Percentiles rank a stretch among this genome's conserved stretches.
These are phyloP conservation scores for Phytophthora sojae DNA, from an alignment of 352 stramenopile genomes.

Conservation along the genomic window DNA sequence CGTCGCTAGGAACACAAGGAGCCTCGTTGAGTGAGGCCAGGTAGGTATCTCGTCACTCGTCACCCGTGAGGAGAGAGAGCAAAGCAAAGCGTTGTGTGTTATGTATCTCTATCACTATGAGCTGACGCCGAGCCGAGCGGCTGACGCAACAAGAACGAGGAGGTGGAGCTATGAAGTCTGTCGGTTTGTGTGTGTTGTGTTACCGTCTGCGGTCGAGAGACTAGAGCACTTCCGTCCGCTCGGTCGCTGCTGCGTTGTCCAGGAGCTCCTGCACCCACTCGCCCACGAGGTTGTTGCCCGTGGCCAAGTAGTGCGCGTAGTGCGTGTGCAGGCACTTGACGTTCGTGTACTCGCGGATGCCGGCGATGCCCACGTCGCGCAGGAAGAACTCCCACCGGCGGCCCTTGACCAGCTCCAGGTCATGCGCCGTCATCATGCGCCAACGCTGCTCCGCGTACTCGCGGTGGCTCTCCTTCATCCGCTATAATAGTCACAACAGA, in stretches of 20 bases:
- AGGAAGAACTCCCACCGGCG: conserved; percentile 54
- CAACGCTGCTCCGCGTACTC: conserved; percentile 60
- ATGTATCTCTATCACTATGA: conserved; percentile 17
- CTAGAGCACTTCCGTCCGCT: conserved; percentile 29
- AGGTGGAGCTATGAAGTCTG: conserved; percentile 22
- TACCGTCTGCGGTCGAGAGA: conserved; percentile 8
- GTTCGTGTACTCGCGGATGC: conserved; percentile 61
- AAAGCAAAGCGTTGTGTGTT: too few species aligned
- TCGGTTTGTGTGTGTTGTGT: conserved; percentile 2
- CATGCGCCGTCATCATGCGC: conserved; percentile 51
- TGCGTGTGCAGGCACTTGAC: conserved; percentile 83
- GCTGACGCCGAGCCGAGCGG: background rate
- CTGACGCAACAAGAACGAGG: conserved; percentile 31
- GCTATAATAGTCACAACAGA: conserved; percentile 29
- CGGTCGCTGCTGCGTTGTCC: conserved; percentile 15
- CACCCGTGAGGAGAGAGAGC: too few species aligned
- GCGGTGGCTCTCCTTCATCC: conserved; percentile 55
- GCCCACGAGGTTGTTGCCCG: conserved; percentile 61
- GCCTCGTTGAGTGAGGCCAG: conserved; percentile 4
- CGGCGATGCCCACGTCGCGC: conserved; percentile 62
- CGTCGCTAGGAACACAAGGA: background rate
- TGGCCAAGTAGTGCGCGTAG: conserved; percentile 72
- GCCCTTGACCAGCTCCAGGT: conserved; percentile 46
- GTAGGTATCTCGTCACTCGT: conserved; percentile 22
- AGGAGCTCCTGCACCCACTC: conserved; percentile 74